Base-by-base conservation (phyloP, 495 filamentous ascomycete genomes). In the Cercophora scortea region DNA sequence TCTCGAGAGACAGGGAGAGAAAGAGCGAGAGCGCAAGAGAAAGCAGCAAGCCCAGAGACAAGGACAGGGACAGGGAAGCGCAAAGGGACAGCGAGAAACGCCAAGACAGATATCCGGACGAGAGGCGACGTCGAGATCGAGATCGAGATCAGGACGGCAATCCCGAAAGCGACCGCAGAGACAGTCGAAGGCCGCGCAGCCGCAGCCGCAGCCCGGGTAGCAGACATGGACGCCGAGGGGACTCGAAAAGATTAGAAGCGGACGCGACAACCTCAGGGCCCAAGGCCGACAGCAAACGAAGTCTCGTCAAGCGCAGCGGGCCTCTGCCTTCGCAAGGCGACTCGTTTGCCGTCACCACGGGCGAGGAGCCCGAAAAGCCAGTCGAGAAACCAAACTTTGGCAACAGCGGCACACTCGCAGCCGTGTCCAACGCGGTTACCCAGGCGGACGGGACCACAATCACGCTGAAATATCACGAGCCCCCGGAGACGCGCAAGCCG, bases 391-490 rank as follows among this genome's bases (percentile, higher is more conserved):
- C 92, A 36, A 99, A 96, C 65, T 95, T 85, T 69, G 81, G 77
- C 6, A 80, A 77, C 40, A 89, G 88, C 0, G 93, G 93, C 16
- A 72, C 87, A 8, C 79, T 99, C 6, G 93, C 93, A 12, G 87
- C 88, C 8, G 89, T 89, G 58, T 89, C 89, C 43, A 97, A 96
- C 65, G 86, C 89, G 2, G 75, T 96, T 7, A 66, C 79, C 47
- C 74, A 80, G 54, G 83, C 82, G n/a, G 77, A 82, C 60, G 83
- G 82, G 19, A 79, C 75, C 33, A 70, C 75, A 3, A 80, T 94
- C 43, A 84, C 89, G 3, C 74, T 99, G 17, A 97, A 97, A 73
- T 97, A 99, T 72, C 84, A 95, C 67, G 93, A 99, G 69, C 93
- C 93, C 5, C 75, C 89, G 16, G 93, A 97, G 71, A 87, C 90